phyloP scores from a whole-genome alignment of 2,329 filamentous ascomycete species.

The Alternaria triticimaculans region DNA sequence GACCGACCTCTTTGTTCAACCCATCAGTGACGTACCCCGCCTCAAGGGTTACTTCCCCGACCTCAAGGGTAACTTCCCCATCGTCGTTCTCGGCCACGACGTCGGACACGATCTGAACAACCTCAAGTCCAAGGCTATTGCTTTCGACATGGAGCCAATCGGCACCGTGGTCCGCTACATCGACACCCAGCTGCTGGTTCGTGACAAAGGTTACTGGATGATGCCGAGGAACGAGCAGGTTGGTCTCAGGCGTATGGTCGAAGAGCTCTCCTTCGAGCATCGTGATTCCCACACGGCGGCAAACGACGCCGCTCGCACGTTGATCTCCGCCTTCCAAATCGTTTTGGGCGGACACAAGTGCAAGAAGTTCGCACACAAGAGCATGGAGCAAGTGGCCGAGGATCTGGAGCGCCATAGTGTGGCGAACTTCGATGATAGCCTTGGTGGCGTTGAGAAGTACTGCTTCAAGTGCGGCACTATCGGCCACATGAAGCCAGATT shows the following conservation, averaged over 20 bases:
- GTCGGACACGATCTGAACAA: constrained; percentile 27
- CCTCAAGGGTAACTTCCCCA: constrained; percentile 19
- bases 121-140: constrained; percentile 18
- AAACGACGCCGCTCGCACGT: constrained; percentile 30
- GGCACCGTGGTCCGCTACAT: constrained; percentile 24
- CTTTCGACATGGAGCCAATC: constrained; percentile 15
- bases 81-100: constrained; percentile 34
- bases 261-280: constrained; percentile 17
- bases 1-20: constrained; percentile 17
- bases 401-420: constrained; percentile 13
- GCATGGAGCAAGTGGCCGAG: constrained; percentile 7
- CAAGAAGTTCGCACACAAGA: neutral
- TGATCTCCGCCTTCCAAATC: constrained; percentile 32
- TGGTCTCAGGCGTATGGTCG: constrained; percentile 15
- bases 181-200: constrained; percentile 33
- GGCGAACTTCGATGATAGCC: constrained; percentile 1
- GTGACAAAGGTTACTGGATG: constrained; percentile 3
- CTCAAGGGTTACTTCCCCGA: constrained; percentile 11
- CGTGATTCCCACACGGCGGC: constrained; percentile 29
- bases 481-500: constrained; percentile 10
- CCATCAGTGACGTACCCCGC: constrained; percentile 4
- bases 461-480: constrained; percentile 16
- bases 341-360: constrained; percentile 1
- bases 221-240: constrained; percentile 11
- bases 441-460: constrained; percentile 14